Base-by-base conservation (phyloP, 2,329 filamentous ascomycete species). In the Penicillium polonicum region DNA sequence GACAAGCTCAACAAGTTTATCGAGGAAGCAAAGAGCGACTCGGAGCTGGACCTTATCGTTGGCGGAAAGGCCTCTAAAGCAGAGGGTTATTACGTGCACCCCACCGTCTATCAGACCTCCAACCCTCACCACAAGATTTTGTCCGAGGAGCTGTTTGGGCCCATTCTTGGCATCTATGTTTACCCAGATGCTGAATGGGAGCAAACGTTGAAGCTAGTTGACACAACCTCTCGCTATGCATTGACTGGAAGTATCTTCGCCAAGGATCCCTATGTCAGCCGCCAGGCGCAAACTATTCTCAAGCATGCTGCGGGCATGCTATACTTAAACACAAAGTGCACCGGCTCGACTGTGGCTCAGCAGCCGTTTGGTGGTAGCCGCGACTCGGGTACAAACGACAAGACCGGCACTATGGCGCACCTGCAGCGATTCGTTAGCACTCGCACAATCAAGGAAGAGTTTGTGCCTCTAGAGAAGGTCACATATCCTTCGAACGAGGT, bases 21-120 rank as follows among this genome's bases (percentile, higher is more conserved):
- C 5, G 31, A 33, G 31, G 31, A 33, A 33, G 31, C 31, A 33
- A 33, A 33, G 31, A 33, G 12, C 12, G 31, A 33, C 73, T 74
- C 79, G 1, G 83, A 88, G 60, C 82, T 95, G 17, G 82, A 88
- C 70, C 80, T 92, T 1, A 72, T 95, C n/a, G 83, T 82, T 0
- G 91, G 91, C 31, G 91, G 91, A 61, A 88, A 82, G 65, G 87
- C 92, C 70, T 88, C 92, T 72, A 83, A 83, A 53, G 85, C 82
- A 61, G 86, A 87, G 74, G 91, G 91, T 57, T 94, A 88, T 80
- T 94, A 85, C 75, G 84, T 95, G 69, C 83, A 89, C 73, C 91
- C 91, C 4, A 94, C 91, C 62, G 82, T 94, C 69, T 93, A 92
- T 79, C 75, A 81, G 56, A 88, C 89, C 38, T 85, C 80, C 48